Conservation (phyloP, 2,329 filamentous ascomycete species). For the Pezicula carpinea region DNA sequence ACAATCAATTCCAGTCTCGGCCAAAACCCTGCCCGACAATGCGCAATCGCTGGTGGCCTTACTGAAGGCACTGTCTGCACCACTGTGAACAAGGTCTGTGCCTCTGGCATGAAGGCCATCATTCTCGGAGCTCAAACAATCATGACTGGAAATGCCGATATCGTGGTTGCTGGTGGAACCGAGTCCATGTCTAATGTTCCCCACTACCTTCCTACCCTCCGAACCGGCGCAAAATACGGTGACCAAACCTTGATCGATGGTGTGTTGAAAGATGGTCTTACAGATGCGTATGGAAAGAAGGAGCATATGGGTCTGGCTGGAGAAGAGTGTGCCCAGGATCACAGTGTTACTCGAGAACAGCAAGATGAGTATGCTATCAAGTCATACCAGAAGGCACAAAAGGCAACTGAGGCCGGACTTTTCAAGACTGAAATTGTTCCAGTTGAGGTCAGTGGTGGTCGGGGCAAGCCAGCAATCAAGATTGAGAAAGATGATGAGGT, state of each 20-base stretch:
- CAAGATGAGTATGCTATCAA: conserved; percentile 96
- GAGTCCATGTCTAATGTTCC: conserved; percentile 99
- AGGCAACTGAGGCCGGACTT: conserved; percentile 72
- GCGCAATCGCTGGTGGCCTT: conserved; percentile 84
- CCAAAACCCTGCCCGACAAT: conserved; percentile 94
- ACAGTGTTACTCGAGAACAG: conserved; percentile 74
- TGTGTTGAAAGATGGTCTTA: conserved; percentile 89
- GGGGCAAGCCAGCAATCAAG: conserved; percentile 80
- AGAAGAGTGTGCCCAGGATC: conserved; percentile 85
- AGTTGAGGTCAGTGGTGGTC: conserved; percentile 79
- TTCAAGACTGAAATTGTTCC: conserved; percentile 87
- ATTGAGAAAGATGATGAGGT: conserved; percentile 90
- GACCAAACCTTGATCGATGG: conserved; percentile 86
- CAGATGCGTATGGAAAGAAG: conserved; percentile 85
- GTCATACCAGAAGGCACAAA: conserved; percentile 90
- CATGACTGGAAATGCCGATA: conserved; percentile 88
- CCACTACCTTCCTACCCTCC: conserved; percentile 87
- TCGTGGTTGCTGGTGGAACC: conserved; percentile 89
- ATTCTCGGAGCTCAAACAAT: conserved; percentile 95
- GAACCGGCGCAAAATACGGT: conserved; percentile 89
- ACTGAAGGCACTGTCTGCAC: conserved; percentile 76
- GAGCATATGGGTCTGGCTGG: conserved; percentile 94
- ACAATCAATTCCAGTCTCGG: conserved; percentile 60
- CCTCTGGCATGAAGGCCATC: conserved; percentile 89
- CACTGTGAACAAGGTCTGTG: conserved; percentile 98